Evolutionary conservation across 2,329 filamentous ascomycete species (phyloP), one percentile per base, ranked within the genome.

Genomic region (Falciphora oryzae): DNA sequence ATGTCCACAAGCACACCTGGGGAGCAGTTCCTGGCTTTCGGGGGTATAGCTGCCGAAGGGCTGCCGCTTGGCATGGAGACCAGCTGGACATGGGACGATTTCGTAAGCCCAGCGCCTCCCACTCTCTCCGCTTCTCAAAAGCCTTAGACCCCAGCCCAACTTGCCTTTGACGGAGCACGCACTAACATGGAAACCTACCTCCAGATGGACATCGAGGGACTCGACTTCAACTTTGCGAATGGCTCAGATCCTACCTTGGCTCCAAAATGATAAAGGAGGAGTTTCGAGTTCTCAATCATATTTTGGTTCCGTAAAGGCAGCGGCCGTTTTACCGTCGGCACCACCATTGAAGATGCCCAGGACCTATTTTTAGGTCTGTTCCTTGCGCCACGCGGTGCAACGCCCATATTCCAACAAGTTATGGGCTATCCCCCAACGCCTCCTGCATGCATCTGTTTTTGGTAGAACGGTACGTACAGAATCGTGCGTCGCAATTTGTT

Each of bases 11-110:
- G 31, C 29, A 38, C 61, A 5, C 61, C 61, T 16, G 38, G 28
- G 13, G 61, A 63, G 53, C 31, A 27, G 44, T 35, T 63, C 22
- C 29, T 63, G 22, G 61, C 61, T 32, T 63, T 63, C 32, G 61
- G 61, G n/a, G 61, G 50, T 2, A 57, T 58, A 6, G 61, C 53
- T 7, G 29, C 28, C n/a, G 31, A 60, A 10, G 53, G 35, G 14
- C 16, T 63, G 22, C 29, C 35, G 8, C 56, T 57, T 50, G 50
- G n/a, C 29, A 63, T 31, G 50, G 61, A 63, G 11, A 35, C 29
- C 6, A 31, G 22, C 27, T 63, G 61, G 61, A 50, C 53, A 7
- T 56, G 53, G 18, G 61, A 57, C 29, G 56, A 27, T 27, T 57
- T 63, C 25, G 61, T 63, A 28, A 63, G 61, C 13, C 25, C 14